Percentiles rank a stretch among this genome's conserved stretches.
Conservation (phyloP, 345 rosid species). For the Excoecaria agallocha region DNA sequence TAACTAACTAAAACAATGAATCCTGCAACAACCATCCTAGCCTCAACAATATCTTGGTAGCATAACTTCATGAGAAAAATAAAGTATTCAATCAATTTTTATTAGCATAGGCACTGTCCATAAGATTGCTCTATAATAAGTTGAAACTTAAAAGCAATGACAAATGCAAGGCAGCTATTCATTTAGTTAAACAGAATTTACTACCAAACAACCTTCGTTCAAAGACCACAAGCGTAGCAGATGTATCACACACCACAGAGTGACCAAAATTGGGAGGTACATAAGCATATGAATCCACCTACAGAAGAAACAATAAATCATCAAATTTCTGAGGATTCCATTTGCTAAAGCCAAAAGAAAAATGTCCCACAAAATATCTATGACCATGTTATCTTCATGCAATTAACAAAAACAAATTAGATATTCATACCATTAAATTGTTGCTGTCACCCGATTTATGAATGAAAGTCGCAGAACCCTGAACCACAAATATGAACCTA, state of each 20-base stretch:
- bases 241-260: conserved; percentile 46
- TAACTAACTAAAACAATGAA: not conserved
- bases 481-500: conserved; percentile 75
- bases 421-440: conserved; percentile 48
- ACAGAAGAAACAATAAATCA: conserved; percentile 13
- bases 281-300: conserved; percentile 92
- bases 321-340: conserved; percentile 10
- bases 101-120: not conserved
- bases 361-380: not conserved
- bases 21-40: conserved; percentile 11
- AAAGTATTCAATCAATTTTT: not conserved
- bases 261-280: conserved; percentile 71
- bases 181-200: conserved; percentile 7
- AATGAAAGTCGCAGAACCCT: conserved; percentile 56
- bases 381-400: not conserved
- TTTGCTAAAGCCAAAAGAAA: conserved; percentile 7
- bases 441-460: conserved; percentile 42
- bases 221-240: conserved; percentile 66
- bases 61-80: not conserved
- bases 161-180: not conserved
- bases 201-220: conserved; percentile 56
- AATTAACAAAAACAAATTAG: conserved; percentile 10
- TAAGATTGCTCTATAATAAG: conserved; percentile 1
- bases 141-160: conserved; percentile 9
- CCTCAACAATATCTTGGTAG: not conserved